Percentiles rank a stretch among this genome's conserved stretches.
These are phyloP conservation scores for Rubia peregrina DNA, from an alignment of 305 asterid genomes.

Conservation along the genomic window DNA sequence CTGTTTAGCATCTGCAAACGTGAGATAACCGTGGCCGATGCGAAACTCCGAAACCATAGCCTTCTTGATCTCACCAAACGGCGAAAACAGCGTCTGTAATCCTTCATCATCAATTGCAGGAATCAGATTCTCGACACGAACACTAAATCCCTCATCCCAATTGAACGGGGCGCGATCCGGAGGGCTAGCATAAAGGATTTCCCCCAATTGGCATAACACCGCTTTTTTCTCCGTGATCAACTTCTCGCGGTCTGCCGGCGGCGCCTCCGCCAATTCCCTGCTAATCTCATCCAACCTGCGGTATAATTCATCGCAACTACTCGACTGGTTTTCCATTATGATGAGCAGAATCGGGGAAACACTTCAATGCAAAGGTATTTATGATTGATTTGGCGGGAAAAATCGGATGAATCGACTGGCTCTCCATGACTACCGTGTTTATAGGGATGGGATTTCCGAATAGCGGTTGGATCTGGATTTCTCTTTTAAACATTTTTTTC, in stretches of 20 bases:
- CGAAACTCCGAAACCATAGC: neutral
- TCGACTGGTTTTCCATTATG: neutral
- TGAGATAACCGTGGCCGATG: neutral
- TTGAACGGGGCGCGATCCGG: neutral
- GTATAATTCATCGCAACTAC: neutral
- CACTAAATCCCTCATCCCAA: neutral
- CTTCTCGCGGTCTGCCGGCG: neutral
- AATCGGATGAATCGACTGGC: neutral
- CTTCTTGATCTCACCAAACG: neutral
- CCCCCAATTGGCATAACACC: neutral
- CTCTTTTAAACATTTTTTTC: too few species aligned
- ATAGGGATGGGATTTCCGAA: neutral
- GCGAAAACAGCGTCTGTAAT: neutral
- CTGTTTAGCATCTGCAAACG: neutral
- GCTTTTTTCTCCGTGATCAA: neutral
- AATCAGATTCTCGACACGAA: neutral
- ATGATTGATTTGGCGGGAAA: neutral
- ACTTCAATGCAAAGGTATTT: too few species aligned
- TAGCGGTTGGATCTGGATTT: neutral
- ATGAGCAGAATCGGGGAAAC: too few species aligned
- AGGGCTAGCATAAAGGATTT: neutral
- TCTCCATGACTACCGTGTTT: neutral
- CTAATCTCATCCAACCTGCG: neutral
- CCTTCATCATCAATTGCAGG: neutral
- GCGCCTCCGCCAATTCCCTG: neutral